Percentiles rank a stretch among this genome's conserved stretches.
Conservation (phyloP, 768 basidiomycete genomes). For the Myochromella boudieri region DNA sequence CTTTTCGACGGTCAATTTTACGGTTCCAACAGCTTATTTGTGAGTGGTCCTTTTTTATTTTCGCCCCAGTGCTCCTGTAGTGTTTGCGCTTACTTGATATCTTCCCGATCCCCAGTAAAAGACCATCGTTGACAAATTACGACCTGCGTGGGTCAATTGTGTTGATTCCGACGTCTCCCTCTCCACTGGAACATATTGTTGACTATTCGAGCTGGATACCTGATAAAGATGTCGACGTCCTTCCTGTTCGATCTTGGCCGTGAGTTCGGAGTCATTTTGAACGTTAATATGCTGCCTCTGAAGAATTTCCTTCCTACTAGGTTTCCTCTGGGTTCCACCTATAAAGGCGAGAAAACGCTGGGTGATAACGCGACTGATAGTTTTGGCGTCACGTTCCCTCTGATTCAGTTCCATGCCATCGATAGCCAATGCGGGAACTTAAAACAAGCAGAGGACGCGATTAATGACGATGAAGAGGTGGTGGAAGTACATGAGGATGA, state of each 20-base stretch:
- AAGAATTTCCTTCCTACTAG: conserved; percentile 6
- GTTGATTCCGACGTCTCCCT: conserved; percentile 31
- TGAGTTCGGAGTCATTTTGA: conserved; percentile 14
- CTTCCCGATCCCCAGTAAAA: conserved; percentile 18
- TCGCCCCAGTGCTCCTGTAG: too few species aligned
- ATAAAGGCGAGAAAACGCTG: conserved; percentile 17
- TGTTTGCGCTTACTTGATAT: not conserved
- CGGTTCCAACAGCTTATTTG: conserved; percentile 31
- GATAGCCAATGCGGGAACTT: conserved; percentile 18
- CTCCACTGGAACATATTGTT: conserved; percentile 24
- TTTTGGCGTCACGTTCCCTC: conserved; percentile 32
- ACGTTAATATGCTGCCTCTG: conserved; percentile 20
- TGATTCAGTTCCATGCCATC: conserved; percentile 32
- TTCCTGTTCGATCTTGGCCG: conserved; percentile 27
- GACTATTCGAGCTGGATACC: conserved; percentile 34
- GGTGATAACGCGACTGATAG: conserved; percentile 31
- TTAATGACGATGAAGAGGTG: conserved; percentile 15
- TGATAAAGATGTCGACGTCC: conserved; percentile 18
- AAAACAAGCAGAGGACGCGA: not conserved
- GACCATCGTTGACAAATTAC: conserved; percentile 22
- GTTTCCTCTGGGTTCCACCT: conserved; percentile 22
- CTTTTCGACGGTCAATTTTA: conserved; percentile 23
- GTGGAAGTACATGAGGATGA: conserved; percentile 9
- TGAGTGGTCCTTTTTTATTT: conserved; percentile 15
- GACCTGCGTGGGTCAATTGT: conserved; percentile 38